Evolutionary conservation across 2,329 filamentous ascomycete species (phyloP).

Genomic region (Huntiella abstrusa): DNA sequence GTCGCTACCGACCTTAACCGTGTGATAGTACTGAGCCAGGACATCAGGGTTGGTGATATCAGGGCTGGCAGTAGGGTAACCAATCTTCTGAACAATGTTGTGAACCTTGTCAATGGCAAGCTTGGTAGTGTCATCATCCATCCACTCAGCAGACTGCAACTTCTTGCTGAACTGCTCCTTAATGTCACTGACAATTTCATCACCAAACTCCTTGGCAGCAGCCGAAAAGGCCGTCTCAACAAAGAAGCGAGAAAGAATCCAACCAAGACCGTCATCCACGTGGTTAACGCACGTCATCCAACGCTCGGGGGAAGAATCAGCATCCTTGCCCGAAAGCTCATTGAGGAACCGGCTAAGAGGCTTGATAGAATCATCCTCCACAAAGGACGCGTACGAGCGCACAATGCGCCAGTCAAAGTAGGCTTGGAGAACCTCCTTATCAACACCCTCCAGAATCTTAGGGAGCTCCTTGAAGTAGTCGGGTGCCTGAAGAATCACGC

Average conservation of each 20-base stretch:
- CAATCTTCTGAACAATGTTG: conserved; percentile 50
- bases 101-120: conserved; percentile 45
- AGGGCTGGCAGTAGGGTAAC: conserved; percentile 44
- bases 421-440: conserved; percentile 36
- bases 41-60: conserved; percentile 38
- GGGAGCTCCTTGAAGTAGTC: conserved; percentile 40
- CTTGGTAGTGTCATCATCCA: conserved; percentile 39
- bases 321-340: conserved; percentile 40
- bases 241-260: conserved; percentile 54
- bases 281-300: conserved; percentile 45
- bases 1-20: conserved; percentile 29
- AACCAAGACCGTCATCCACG: conserved; percentile 39
- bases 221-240: conserved; percentile 49
- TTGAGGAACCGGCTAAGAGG: conserved; percentile 43
- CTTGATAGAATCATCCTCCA: conserved; percentile 41
- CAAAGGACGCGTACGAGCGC: conserved; percentile 28
- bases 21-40: conserved; percentile 37
- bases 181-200: conserved; percentile 52
- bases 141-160: conserved; percentile 41
- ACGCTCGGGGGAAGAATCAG: conserved; percentile 41
- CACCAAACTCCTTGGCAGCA: conserved; percentile 45
- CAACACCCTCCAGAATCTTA: conserved; percentile 31
- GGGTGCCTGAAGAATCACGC: conserved; percentile 40
- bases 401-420: conserved; percentile 49
- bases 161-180: conserved; percentile 45